A percentile compares a stretch with the other conserved stretches of the same genome.
Conservation (phyloP, 2,329 filamentous ascomycete genomes). For the Sclerotinia nivalis region DNA sequence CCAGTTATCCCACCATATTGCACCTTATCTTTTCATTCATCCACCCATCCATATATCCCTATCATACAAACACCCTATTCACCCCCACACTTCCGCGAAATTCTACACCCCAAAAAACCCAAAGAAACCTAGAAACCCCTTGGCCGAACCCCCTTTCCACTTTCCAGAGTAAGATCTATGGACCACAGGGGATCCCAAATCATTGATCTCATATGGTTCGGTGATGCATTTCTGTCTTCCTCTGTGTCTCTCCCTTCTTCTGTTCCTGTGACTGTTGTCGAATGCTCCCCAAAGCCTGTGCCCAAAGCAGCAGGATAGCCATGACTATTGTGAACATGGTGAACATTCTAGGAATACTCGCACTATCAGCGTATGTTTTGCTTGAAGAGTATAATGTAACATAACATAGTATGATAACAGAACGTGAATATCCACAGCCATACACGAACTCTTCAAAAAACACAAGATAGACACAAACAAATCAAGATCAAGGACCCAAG, state of each 20-base stretch:
- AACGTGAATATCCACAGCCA: not conserved
- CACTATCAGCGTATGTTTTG: conserved; percentile 33
- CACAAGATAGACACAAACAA: not conserved
- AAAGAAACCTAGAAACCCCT: not conserved
- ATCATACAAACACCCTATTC: no score
- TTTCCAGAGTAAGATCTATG: conserved; percentile 58
- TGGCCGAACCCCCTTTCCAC: conserved; percentile 34
- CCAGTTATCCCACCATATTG: no score
- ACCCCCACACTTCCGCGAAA: no score
- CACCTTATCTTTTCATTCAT: no score
- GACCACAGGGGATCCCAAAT: conserved; percentile 65
- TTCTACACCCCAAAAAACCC: no score
- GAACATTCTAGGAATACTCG: conserved; percentile 29
- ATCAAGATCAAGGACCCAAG: conserved; percentile 33
- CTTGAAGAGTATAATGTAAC: not conserved
- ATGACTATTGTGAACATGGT: not conserved
- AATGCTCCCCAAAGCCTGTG: not conserved
- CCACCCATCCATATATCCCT: no score
- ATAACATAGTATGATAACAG: not conserved
- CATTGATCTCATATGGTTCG: conserved; percentile 49
- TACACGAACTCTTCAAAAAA: not conserved
- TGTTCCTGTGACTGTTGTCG: not conserved
- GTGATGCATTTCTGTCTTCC: conserved; percentile 30
- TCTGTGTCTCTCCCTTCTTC: conserved; percentile 7
- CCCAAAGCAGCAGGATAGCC: not conserved